A percentile compares a stretch with the other conserved stretches of the same genome.
phyloP scores from a whole-genome alignment of 2,329 filamentous ascomycete genomes.

The Westerdykella ornata region DNA sequence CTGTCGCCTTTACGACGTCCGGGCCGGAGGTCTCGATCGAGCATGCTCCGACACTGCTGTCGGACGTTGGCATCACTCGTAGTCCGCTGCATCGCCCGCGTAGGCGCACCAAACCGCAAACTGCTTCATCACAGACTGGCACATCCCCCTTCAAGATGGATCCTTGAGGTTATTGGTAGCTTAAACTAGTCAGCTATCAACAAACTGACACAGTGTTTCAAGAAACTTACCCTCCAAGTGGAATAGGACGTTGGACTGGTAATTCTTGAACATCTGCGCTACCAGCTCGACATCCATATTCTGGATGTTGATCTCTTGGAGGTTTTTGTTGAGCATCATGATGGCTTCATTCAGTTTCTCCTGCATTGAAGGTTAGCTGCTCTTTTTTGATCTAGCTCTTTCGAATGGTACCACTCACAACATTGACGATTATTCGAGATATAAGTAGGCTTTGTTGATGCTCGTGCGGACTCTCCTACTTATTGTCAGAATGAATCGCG shows the following conservation, averaged over 20 bases:
- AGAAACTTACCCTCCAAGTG: constrained; percentile 75
- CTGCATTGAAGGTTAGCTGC: constrained; percentile 43
- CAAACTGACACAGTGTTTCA: background rate
- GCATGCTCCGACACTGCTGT: no score
- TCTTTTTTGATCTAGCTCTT: background rate
- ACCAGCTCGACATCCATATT: constrained; percentile 99
- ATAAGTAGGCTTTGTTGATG: constrained; percentile 92
- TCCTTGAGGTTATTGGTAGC: constrained; percentile 80
- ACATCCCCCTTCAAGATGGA: constrained; percentile 50
- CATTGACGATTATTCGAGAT: constrained; percentile 93
- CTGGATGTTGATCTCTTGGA: constrained; percentile 95
- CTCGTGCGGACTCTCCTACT: constrained; percentile 87
- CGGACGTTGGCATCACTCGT: no score
- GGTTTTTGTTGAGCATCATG: constrained; percentile 82
- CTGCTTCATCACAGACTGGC: no score
- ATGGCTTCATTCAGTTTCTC: constrained; percentile 97
- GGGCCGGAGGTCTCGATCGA: no score
- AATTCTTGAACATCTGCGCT: constrained; percentile 99
- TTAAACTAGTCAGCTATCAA: constrained; percentile 32
- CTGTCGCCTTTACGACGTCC: no score
- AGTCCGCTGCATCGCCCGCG: no score
- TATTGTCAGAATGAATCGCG: constrained; percentile 9
- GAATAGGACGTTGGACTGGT: constrained; percentile 95
- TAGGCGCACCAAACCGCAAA: no score
- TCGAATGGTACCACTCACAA: constrained; percentile 56